phyloP scores from a whole-genome alignment of 2,329 filamentous ascomycete species.

The Colletotrichum abscissum region DNA sequence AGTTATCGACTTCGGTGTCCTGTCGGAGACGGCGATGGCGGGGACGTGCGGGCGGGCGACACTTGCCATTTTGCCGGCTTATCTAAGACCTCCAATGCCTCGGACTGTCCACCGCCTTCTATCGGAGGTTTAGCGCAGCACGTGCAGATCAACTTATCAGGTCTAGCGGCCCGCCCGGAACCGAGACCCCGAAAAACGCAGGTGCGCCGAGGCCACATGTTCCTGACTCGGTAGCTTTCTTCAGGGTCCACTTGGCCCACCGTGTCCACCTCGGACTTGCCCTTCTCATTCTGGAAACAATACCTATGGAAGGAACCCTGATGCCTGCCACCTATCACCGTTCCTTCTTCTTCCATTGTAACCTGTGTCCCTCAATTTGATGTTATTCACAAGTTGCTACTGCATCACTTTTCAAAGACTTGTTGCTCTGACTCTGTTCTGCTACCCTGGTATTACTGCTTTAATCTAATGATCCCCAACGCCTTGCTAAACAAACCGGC shows the following conservation, averaged over 20 bases:
- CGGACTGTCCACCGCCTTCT: background rate
- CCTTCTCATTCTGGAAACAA: background rate
- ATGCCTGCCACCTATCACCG: no score
- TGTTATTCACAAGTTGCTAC: no score
- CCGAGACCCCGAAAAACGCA: background rate
- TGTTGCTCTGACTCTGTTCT: background rate
- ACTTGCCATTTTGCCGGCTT: conserved; percentile 25
- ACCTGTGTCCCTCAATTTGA: background rate
- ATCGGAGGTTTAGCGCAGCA: background rate
- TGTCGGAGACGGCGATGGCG: conserved; percentile 31
- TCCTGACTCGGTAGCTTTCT: conserved; percentile 17
- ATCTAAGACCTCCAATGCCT: background rate
- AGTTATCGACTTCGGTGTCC: conserved; percentile 21
- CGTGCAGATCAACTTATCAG: background rate
- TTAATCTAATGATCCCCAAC: background rate
- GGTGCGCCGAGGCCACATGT: background rate
- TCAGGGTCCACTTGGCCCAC: background rate
- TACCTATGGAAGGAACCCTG: background rate
- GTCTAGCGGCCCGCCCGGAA: background rate
- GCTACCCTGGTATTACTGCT: background rate
- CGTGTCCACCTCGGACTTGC: background rate
- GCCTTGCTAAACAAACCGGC: background rate
- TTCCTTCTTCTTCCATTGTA: background rate
- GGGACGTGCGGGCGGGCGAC: conserved; percentile 16
- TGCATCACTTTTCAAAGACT: no score